Base-by-base conservation (phyloP, 1,284 basidiomycete species). In the Cystobasidium slooffiae region DNA sequence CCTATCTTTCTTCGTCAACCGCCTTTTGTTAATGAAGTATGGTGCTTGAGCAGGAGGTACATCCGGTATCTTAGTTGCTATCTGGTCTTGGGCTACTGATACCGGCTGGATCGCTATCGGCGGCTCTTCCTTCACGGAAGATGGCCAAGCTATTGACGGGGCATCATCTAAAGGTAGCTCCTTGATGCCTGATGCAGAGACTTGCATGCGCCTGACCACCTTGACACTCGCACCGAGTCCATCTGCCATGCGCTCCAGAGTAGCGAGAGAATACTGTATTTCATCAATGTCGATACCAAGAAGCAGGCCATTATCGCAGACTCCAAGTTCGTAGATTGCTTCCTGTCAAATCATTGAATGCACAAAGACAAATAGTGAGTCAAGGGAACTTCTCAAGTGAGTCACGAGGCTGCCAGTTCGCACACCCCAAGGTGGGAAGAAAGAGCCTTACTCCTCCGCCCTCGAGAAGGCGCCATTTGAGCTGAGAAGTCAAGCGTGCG, bases 401-500 rank as follows among this genome's bases (percentile, higher is more conserved):
- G 31, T 31, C 31, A 31, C 31, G 31, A 31, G 31, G 31, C 31
- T 31, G 31, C 31, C 31, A 31, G 31, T 31, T 31, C 31, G 31
- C 31, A 31, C 31, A 5, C 31, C 18, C 16, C 31, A 39, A 44
- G 22, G 24, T 9, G 22, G 43, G 43, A 18, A 41, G 22, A 24
- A 24, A 55, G n/a, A 68, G 55, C 68, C 56, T 56, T 44, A 66
- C 68, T 5, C 94, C 94, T 4, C 91, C 89, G 16, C 94, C 94
- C 82, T 96, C 92, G 64, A 94, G 88, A 4, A 97, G 86, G 3
- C 94, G 87, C 94, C 94, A 97, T 82, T 95, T 94, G 82, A 96
- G 88, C 83, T 97, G 94, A 0, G 94, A 96, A 72, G 94, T 91
- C 18, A 97, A 89, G 51, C 76, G 74, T 14, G 77, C 90, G 10